A percentile compares a stretch with the other conserved stretches of the same genome.
Conservation (phyloP, 257 asterid genomes). For the Nyctanthes arbortristis region DNA sequence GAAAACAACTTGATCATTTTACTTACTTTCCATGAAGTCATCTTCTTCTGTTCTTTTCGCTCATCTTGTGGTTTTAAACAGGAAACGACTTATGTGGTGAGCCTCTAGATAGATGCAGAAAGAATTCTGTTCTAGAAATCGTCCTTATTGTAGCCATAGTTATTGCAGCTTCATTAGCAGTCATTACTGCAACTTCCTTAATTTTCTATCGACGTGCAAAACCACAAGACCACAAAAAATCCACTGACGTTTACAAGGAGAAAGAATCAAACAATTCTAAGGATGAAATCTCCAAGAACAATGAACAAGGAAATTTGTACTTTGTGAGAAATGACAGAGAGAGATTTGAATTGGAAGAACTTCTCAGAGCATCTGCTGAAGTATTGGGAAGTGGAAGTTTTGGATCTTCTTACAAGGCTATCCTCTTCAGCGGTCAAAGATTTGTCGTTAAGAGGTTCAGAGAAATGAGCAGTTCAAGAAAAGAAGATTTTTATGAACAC, state of each 20-base stretch:
- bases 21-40: background rate
- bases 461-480: constrained; percentile 52
- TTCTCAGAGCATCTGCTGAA: constrained; percentile 66
- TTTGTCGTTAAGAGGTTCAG: constrained; percentile 62
- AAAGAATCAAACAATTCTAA: constrained; percentile 6
- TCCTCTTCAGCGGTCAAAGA: constrained; percentile 33
- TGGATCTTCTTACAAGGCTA: constrained; percentile 73
- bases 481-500: constrained; percentile 49
- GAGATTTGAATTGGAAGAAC: constrained; percentile 58
- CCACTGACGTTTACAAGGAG: constrained; percentile 25
- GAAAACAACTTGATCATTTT: background rate
- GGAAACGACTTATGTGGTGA: constrained; percentile 39
- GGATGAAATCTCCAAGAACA: background rate
- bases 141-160: constrained; percentile 12
- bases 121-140: constrained; percentile 20
- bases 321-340: constrained; percentile 49
- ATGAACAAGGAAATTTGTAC: constrained; percentile 31
- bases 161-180: constrained; percentile 2
- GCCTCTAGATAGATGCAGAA: constrained; percentile 34
- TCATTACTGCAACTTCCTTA: constrained; percentile 9
- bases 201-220: background rate
- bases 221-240: constrained; percentile 10
- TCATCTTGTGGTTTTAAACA: constrained; percentile 17
- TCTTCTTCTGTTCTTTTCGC: background rate
- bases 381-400: constrained; percentile 69